phyloP scores from a whole-genome alignment of 331 rosid genomes.

The Malus hybrid region DNA sequence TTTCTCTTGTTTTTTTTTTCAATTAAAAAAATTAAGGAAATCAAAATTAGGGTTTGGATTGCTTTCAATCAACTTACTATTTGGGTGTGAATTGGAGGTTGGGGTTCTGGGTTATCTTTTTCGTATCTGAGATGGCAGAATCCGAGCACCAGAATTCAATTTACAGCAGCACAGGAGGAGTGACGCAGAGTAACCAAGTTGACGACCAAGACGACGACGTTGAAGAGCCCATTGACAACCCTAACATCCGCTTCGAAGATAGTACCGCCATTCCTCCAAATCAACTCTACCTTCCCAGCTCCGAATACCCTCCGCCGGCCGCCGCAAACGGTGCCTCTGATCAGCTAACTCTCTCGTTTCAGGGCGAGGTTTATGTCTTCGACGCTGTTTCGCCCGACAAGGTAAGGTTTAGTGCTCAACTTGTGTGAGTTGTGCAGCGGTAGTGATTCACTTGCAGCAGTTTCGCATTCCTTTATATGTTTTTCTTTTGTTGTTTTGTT shows the following conservation, averaged over 20 bases:
- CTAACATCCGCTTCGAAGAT: constrained; percentile 42
- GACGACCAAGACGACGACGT: constrained; percentile 47
- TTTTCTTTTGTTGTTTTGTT: not conserved
- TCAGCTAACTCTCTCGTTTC: constrained; percentile 52
- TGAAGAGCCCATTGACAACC: constrained; percentile 46
- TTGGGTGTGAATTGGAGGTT: not conserved
- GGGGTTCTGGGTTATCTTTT: not conserved
- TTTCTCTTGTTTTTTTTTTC: not conserved
- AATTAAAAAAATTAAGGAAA: too few relatives aligned
- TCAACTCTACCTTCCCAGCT: constrained; percentile 19
- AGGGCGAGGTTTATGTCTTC: constrained; percentile 50
- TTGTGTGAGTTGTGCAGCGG: not conserved
- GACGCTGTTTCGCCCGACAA: constrained; percentile 51
- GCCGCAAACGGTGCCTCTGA: constrained; percentile 37
- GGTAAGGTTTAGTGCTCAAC: constrained; percentile 14
- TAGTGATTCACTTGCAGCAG: not conserved
- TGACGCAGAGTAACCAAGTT: constrained; percentile 16
- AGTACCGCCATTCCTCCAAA: constrained; percentile 10
- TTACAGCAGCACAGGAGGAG: constrained; percentile 21
- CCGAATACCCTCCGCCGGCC: constrained; percentile 28
- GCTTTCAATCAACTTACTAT: not conserved
- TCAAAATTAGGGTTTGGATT: not conserved
- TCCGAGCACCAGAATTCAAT: constrained; percentile 32
- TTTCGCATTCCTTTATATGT: not conserved
- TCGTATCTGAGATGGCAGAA: constrained; percentile 18